Base-by-base conservation (phyloP, 2,329 filamentous ascomycete genomes). In the Botrytis aclada region DNA sequence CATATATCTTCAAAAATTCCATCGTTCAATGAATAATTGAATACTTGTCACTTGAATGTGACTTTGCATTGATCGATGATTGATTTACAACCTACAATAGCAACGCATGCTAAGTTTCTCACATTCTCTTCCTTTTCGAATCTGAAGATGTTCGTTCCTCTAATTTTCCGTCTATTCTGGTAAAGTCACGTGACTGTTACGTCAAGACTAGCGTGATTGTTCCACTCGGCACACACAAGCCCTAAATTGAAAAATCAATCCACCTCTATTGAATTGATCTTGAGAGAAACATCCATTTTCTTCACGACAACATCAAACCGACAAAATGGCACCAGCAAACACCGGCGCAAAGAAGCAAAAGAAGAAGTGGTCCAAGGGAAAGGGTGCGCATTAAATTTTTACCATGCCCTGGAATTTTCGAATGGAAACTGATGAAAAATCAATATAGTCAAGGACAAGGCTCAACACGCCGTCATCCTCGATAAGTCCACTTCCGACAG, bases 391-490 rank as follows among this genome's bases (percentile, higher is more conserved):
- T 43, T 54, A 69, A 39, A n/a, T 12, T 56, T 32, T 56, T 56
- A 56, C 51, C n/a, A 56, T 56, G 14, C 51, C 51, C 7, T 58
- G 34, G 39, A 72, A 37, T 60, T 34, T 29, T 54, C 43, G 39
- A 69, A 37, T 63, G 37, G 65, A 58, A 67, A 39, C 64, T 73
- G 62, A 60, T 70, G 60, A 29, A 61, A 62, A 12, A 54, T 60
- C 62, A 65, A 69, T 83, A 88, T 85, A 94, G 96, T 99, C 89
- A 99, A 99, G 96, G 96, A 99, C 91, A 99, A 99, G 95, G 95
- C 96, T 87, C 93, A 98, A 86, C 96, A 99, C 91, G 93, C 93
- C 86, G 96, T 99, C 86, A 89, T 98, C 84, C 94, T 99, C 87
- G 96, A 99, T 90, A 99, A 99, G 92, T 84, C 88, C 87, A 97